These are phyloP conservation scores for Pezicula rhizophila DNA, from an alignment of 2,329 filamentous ascomycete genomes.

Conservation along the genomic window DNA sequence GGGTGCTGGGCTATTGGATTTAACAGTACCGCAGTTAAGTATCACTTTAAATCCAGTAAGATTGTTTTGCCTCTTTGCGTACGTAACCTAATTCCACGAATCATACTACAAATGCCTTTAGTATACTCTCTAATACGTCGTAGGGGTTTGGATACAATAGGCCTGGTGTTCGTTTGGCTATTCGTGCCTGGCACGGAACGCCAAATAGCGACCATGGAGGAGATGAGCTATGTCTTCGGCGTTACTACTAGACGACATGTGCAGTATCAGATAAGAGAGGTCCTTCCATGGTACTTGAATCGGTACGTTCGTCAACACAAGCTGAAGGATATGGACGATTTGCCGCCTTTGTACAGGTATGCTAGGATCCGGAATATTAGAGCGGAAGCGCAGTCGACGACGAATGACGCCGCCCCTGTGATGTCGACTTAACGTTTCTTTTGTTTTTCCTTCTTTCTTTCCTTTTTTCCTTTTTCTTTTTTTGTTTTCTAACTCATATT, in stretches of 20 bases:
- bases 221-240: conserved; percentile 37
- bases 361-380: too few species aligned
- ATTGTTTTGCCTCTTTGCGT: not conserved
- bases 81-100: too few species aligned
- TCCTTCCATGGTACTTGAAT: conserved; percentile 4
- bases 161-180: conserved; percentile 47
- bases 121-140: too few species aligned
- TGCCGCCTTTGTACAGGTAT: too few species aligned
- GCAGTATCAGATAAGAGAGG: conserved; percentile 2
- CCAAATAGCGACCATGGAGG: conserved; percentile 9
- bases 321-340: too few species aligned
- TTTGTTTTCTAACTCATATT: too few species aligned
- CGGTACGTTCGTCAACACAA: not conserved
- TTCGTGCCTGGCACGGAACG: conserved; percentile 48
- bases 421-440: too few species aligned
- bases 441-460: too few species aligned
- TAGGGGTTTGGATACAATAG: conserved; percentile 24
- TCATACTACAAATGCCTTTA: too few species aligned
- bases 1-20: not conserved
- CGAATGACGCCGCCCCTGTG: too few species aligned
- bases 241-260: conserved; percentile 2
- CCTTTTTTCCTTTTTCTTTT: too few species aligned
- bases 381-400: too few species aligned
- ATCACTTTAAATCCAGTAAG: not conserved
- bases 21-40: not conserved